Conservation (phyloP, 371 early-diverging fungal species). For the Nematocida sp. region DNA sequence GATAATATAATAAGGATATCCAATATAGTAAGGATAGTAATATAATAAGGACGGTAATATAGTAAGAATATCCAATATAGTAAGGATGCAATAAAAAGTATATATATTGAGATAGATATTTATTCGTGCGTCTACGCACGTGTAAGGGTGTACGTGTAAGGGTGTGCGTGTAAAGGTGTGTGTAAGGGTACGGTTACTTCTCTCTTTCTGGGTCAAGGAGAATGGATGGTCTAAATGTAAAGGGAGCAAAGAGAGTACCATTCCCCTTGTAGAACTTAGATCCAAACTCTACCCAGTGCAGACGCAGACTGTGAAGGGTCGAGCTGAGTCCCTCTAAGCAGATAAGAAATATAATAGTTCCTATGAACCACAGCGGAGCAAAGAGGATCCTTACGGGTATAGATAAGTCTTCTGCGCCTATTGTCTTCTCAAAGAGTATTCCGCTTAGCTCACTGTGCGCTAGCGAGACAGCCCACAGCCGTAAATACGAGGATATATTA, state of each 20-base stretch:
- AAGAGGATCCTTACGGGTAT: constrained; percentile 71
- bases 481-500: constrained; percentile 96
- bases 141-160: no score
- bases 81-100: no score
- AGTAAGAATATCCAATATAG: no score
- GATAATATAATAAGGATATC: no score
- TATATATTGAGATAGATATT: no score
- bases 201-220: constrained; percentile 33
- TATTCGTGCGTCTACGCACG: no score
- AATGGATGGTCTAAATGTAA: constrained; percentile 65
- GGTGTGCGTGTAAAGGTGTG: no score
- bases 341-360: constrained; percentile 79
- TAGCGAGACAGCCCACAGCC: constrained; percentile 97
- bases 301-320: constrained; percentile 92
- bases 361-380: constrained; percentile 55
- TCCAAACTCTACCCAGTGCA: constrained; percentile 99
- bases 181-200: constrained; percentile 1
- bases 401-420: constrained; percentile 70
- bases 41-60: no score
- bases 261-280: constrained; percentile 87
- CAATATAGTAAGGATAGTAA: no score
- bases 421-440: constrained; percentile 89
- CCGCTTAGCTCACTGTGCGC: constrained; percentile 96
- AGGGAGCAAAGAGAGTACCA: constrained; percentile 77
- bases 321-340: constrained; percentile 96